phyloP scores from a whole-genome alignment of 129 eudicot genomes.

The Calendula officinalis region DNA sequence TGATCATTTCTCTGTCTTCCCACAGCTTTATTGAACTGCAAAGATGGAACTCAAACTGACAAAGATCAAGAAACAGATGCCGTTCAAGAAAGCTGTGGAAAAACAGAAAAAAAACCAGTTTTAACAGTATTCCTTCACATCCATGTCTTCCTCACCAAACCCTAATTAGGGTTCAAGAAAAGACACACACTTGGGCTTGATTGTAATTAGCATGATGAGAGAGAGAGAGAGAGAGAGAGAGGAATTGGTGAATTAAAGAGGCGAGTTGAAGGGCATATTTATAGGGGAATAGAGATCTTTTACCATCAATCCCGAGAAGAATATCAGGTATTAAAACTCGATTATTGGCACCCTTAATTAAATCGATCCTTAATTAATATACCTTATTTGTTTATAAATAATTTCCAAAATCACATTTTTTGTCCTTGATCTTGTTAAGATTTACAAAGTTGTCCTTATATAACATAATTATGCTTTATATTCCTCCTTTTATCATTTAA shows the following conservation, averaged over 20 bases:
- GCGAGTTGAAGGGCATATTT: conserved; percentile 36
- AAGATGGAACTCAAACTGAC: not conserved
- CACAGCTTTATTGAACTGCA: conserved; percentile 97
- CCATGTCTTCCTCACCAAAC: conserved; percentile 17
- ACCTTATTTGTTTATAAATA: not conserved
- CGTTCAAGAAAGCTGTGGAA: conserved; percentile 99
- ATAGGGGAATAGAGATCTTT: conserved; percentile 46
- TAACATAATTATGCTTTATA: too few relatives aligned
- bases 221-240: conserved; percentile 19
- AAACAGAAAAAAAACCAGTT: conserved; percentile 64
- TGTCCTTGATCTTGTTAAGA: not conserved
- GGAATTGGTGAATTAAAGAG: conserved; percentile 32
- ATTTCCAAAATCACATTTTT: not conserved
- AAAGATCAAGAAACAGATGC: conserved; percentile 31
- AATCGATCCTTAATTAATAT: conserved; percentile 4
- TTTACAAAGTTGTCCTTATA: too few relatives aligned
- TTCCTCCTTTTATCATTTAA: too few relatives aligned
- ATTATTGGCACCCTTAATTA: conserved; percentile 29
- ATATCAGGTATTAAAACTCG: conserved; percentile 45
- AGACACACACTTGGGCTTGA: not conserved
- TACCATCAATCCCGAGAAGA: conserved; percentile 96
- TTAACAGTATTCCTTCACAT: not conserved
- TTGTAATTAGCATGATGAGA: not conserved
- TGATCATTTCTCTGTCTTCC: conserved; percentile 74
- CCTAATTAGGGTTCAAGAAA: conserved; percentile 51